Evolutionary conservation across 306 rosid genomes (phyloP), one percentile per base, ranked within the genome.

Genomic region (Prunus salicina): DNA sequence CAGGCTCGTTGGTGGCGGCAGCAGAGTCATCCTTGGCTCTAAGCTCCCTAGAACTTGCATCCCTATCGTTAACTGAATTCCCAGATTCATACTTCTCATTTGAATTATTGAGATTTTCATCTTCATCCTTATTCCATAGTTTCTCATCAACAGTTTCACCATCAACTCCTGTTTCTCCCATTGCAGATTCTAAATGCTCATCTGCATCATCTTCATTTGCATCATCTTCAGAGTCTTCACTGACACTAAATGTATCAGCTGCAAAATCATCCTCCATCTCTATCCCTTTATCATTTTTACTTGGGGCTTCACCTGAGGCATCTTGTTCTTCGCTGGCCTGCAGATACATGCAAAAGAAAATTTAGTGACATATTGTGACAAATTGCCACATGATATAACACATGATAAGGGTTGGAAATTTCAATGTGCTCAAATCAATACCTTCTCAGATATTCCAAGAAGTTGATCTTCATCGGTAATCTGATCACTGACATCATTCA

Each of bases 381-480:
- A 25, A 10, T 18, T 13, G 30, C 16, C 16, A 30, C 52, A 20
- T 55, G 11, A 22, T 13, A 86, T 64, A 6, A 4, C 52, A 11
- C 2, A 25, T 5, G 61, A 50, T 47, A 62, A 71, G 22, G 55
- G 27, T 67, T 49, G 34, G 60, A 53, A 79, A 76, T 4, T 28
- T 71, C 30, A 58, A 76, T 3, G 67, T 28, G 52, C 22, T 72
- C 25, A 6, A 51, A 61, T 22, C 75, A 24, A 78, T 79, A 95
- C 98, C 97, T 89, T 91, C 47, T 89, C 93, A 51, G 76, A 77
- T 50, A 87, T 81, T 73, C 90, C 97, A 78, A 86, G 88, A 75
- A 94, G 80, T 87, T 95, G 98, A 86, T 92, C 97, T 88, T 92
- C 97, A 78, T 95, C 92, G 4, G 89, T 81, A 58, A 95, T 92